Evolutionary conservation across 2,329 filamentous ascomycete species (phyloP), one percentile per base, ranked within the genome.

Genomic region (Fusarium sp.): DNA sequence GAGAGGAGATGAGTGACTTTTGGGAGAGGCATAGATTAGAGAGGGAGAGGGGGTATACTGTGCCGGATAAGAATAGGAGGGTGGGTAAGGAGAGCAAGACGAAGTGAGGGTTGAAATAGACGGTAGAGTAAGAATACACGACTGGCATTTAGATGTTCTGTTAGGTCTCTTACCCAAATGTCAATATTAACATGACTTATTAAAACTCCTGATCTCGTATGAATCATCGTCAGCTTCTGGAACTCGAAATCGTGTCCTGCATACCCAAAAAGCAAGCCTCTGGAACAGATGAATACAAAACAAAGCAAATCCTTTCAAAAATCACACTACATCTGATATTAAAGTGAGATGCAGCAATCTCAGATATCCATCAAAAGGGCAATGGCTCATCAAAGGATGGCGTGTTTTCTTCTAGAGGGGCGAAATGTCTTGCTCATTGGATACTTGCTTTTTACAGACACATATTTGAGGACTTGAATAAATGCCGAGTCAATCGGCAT

Each of bases 21-120:
- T 85, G 84, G 84, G 82, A 83, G 70, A 81, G 81, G 45, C 81
- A 85, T 48, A 74, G 83, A 45, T 52, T 82, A 56, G 83, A 85
- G 75, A 79, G 84, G 72, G 84, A 84, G 52, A 79, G 78, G 20
- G 83, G 82, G 10, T 85, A 85, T 67, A 72, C 76, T 10, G 83
- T 85, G 14, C 84, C 84, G 3, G 80, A 81, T 63, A 83, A 84
- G 74, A 85, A 85, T 35, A 79, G 74, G 75, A 80, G 54, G 54
- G 68, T 34, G 4, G 50, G 14, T 5, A 43, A 62, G 16, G 60
- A 64, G 4, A 67, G 58, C 0, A 71, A 70, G 34, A 69, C 64
- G 4, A 61, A 54, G 18, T 32, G 20, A 20, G 11, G 4, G 45
- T n/a, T 50, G 9, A 1, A 9, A 48, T 48, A 27, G 43, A 48